Conservation (phyloP, 495 filamentous ascomycete genomes). For the Neurospora hispaniola region DNA sequence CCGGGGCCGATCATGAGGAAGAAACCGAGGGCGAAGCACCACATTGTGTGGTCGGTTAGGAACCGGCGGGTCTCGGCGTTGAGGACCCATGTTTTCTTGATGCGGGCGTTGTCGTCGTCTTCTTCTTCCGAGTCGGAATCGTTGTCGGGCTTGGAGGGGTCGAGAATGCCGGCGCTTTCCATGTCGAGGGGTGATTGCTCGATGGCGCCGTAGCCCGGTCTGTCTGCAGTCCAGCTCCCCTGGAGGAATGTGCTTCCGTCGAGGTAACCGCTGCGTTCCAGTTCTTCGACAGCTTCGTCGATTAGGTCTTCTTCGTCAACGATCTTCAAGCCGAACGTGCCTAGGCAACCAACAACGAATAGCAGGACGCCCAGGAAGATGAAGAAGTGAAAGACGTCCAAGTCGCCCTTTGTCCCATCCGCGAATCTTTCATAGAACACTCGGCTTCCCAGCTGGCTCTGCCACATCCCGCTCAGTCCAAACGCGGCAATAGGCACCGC, state of each 20-base stretch:
- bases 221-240: slow-evolving; percentile 20
- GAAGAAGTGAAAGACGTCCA: slow-evolving; percentile 82
- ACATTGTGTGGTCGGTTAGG: slow-evolving; percentile 83
- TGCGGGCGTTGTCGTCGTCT: slow-evolving; percentile 53
- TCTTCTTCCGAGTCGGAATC: slow-evolving; percentile 36
- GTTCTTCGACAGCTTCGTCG: slow-evolving; percentile 73
- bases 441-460: slow-evolving; percentile 76
- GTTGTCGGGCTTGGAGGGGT: slow-evolving; percentile 5
- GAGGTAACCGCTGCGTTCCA: slow-evolving; percentile 76
- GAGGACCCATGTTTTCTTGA: slow-evolving; percentile 75
- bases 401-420: slow-evolving; percentile 58
- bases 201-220: slow-evolving; percentile 25
- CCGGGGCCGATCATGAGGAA: slow-evolving; percentile 90
- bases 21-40: slow-evolving; percentile 83
- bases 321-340: slow-evolving; percentile 59
- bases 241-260: slow-evolving; percentile 38
- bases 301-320: slow-evolving; percentile 58
- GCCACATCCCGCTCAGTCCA: slow-evolving; percentile 88
- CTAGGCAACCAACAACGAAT: slow-evolving; percentile 57
- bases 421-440: slow-evolving; percentile 55
- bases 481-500: slow-evolving; percentile 87
- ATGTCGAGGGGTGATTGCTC: slow-evolving; percentile 22
- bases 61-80: slow-evolving; percentile 81
- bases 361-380: slow-evolving; percentile 64
- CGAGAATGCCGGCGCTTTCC: slow-evolving; percentile 21